Evolutionary conservation across 495 filamentous ascomycete species (phyloP), one percentile per base, ranked within the genome.

Genomic region (Lophiotrema nucula): DNA sequence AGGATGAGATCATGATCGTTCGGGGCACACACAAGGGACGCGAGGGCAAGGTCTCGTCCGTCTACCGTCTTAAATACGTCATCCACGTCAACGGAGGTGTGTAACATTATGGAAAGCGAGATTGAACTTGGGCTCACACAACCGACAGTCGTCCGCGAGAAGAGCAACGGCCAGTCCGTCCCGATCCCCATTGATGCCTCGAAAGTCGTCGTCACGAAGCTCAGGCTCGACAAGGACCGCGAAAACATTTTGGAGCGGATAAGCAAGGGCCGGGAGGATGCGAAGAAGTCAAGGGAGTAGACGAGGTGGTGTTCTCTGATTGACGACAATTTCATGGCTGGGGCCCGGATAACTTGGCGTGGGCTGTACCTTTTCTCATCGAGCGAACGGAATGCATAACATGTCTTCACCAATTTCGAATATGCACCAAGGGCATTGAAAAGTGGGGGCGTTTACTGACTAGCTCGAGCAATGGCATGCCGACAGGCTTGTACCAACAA

Each of bases 161-260:
- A 97, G 85, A 85, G 82, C 72, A 92, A 88, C 74, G 91, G 92
- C 72, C 60, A 63, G 51, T 63, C 60, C 38, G 60, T 63, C 53
- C 60, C 60, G 1, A 53, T 64, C 55, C 61, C 54, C 23, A 86
- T 97, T 76, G 83, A 89, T 75, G 87, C 93, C 62, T 89, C 85
- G 75, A 97, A 97, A 75, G 88, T 95, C 64, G 83, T 92, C 75
- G 88, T 97, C 80, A 97, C 87, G 75, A 96, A 97, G 83, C 81
- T 98, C 73, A 95, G 97, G 86, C 78, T 96, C 67, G 93, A 97
- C 80, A 97, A 96, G 87, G 93, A 99, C 78, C 88, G 93, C 68
- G 92, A 97, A 81, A 79, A 79, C 73, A 93, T 97, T 72, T 81
- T 97, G 52, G 90, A 90, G 79, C 85, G 92, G 75, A 87, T 85